Evolutionary conservation across 768 basidiomycete genomes (phyloP).

Genomic region (Lactifluus rugatus): DNA sequence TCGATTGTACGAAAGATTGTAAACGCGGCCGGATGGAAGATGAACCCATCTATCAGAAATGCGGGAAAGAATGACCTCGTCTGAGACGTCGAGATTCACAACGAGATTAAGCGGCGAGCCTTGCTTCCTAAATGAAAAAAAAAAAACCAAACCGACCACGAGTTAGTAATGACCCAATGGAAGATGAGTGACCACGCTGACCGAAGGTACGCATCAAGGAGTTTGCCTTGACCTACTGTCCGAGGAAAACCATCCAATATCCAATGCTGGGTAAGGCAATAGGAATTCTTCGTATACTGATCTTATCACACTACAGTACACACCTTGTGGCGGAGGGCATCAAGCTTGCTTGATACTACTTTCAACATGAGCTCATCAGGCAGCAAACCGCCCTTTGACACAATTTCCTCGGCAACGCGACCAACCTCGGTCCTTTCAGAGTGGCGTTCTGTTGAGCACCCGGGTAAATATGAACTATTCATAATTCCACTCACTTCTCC

Average conservation of each 20-base stretch:
- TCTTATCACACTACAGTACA: slow-evolving; percentile 6
- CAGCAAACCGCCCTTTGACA: slow-evolving; percentile 67
- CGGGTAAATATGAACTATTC: background rate
- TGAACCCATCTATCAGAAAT: slow-evolving; percentile 91
- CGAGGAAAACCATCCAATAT: slow-evolving; percentile 90
- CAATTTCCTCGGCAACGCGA: slow-evolving; percentile 61
- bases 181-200: slow-evolving; percentile 26
- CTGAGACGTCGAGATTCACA: slow-evolving; percentile 82
- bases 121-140: slow-evolving; percentile 47
- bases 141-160: background rate
- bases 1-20: slow-evolving; percentile 82
- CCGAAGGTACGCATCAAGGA: slow-evolving; percentile 70
- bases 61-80: slow-evolving; percentile 72
- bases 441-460: background rate
- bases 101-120: slow-evolving; percentile 65
- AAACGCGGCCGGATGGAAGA: slow-evolving; percentile 77
- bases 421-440: slow-evolving; percentile 58
- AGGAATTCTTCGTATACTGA: background rate
- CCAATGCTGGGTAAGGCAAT: slow-evolving; percentile 53
- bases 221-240: slow-evolving; percentile 71
- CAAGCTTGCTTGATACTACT: slow-evolving; percentile 64
- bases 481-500: slow-evolving; percentile 36
- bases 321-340: slow-evolving; percentile 56
- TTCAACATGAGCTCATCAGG: slow-evolving; percentile 74
- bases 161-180: background rate